phyloP scores from a whole-genome alignment of 2,329 filamentous ascomycete species.

The Colletotrichum musae region DNA sequence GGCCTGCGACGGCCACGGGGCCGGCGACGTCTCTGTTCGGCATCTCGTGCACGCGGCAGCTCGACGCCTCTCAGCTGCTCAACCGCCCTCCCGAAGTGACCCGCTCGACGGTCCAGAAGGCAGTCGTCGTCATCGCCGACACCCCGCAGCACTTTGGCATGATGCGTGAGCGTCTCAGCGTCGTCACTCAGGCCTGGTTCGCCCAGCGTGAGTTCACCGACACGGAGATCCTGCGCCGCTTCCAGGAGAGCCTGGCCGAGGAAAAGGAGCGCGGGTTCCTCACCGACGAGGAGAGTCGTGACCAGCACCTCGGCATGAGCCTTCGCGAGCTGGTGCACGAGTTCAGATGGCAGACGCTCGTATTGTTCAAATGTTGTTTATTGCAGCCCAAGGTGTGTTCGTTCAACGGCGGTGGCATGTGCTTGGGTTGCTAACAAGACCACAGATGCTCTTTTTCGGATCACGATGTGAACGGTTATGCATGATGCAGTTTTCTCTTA shows the following conservation, averaged over 20 bases:
- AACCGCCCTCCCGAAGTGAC: conserved; percentile 91
- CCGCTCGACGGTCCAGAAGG: conserved; percentile 97
- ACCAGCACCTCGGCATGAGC: conserved; percentile 91
- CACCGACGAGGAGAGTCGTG: conserved; percentile 79
- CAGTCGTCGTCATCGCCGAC: conserved; percentile 94
- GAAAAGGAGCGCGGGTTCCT: conserved; percentile 71
- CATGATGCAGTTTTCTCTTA: conserved; percentile 98
- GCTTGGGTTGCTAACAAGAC: background rate
- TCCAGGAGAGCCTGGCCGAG: conserved; percentile 88
- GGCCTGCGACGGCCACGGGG: conserved; percentile 66
- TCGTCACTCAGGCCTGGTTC: conserved; percentile 97
- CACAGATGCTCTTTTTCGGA: conserved; percentile 96
- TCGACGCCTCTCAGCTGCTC: conserved; percentile 83
- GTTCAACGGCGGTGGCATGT: background rate
- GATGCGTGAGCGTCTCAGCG: conserved; percentile 87
- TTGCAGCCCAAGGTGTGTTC: conserved; percentile 88
- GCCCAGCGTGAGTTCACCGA: conserved; percentile 94
- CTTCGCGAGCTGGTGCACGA: conserved; percentile 92
- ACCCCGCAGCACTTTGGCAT: conserved; percentile 92
- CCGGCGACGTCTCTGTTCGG: conserved; percentile 91
- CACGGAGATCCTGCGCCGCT: conserved; percentile 88
- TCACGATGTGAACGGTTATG: conserved; percentile 96
- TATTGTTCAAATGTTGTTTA: conserved; percentile 93
- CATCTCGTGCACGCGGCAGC: conserved; percentile 93
- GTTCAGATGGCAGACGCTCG: conserved; percentile 94